These are phyloP conservation scores for Entoloma clypeatum DNA, from an alignment of 1,284 basidiomycete genomes.

Conservation along the genomic window DNA sequence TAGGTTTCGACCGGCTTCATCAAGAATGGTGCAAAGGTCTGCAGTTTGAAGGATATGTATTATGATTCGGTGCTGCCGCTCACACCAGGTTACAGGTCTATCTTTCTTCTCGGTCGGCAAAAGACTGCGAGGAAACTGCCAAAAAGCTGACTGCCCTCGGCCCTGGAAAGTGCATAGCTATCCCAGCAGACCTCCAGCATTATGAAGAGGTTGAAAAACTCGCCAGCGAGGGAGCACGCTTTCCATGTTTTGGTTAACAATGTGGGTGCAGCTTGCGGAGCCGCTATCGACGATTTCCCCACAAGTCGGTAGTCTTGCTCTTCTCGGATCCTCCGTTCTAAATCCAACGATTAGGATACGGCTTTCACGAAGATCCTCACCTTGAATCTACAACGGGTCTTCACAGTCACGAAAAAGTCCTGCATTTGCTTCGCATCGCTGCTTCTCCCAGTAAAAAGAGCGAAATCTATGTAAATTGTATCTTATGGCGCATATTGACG, in stretches of 20 bases:
- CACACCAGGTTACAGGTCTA: conserved; percentile 61
- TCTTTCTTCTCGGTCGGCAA: conserved; percentile 59
- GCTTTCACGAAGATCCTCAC: conserved; percentile 61
- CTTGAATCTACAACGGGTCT: conserved; percentile 67
- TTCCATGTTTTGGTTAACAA: conserved; percentile 69
- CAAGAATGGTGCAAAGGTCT: conserved; percentile 59
- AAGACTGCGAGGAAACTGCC: conserved; percentile 57
- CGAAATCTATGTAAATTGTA: conserved; percentile 33
- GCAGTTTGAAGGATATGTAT: conserved; percentile 7
- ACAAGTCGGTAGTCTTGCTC: conserved; percentile 28
- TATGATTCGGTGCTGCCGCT: no score
- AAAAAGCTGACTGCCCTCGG: conserved; percentile 51
- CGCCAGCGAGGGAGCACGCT: conserved; percentile 48
- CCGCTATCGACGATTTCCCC: conserved; percentile 52
- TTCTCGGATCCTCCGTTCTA: neutral
- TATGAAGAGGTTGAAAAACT: conserved; percentile 55
- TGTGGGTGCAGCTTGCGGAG: conserved; percentile 65
- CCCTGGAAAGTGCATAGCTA: conserved; percentile 52
- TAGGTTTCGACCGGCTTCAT: conserved; percentile 69
- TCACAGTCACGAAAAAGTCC: conserved; percentile 63
- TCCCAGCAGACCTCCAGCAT: conserved; percentile 61
- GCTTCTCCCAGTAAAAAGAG: conserved; percentile 39
- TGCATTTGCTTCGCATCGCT: conserved; percentile 58
- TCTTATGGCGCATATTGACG: no score
- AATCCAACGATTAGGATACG: conserved; percentile 35